Evolutionary conservation across 495 filamentous ascomycete species (phyloP).

Genomic region (Penicillium antarcticum): DNA sequence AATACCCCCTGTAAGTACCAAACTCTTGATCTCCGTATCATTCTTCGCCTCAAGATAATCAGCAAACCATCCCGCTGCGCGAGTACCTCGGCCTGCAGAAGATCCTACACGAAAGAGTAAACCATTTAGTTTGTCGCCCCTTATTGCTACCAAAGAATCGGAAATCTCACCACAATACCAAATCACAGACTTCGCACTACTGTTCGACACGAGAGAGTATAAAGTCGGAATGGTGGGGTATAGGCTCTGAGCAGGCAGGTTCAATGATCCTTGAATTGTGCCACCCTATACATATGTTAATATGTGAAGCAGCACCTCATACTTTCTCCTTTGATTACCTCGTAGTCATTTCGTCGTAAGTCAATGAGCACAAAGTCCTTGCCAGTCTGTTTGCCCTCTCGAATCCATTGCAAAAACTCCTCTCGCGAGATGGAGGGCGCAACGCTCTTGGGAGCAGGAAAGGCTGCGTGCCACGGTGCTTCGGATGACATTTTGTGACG

Average conservation of each 20-base stretch:
- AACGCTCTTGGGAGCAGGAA: conserved; percentile 31
- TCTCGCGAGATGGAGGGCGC: conserved; percentile 33
- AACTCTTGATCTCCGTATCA: conserved; percentile 49
- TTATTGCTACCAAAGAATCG: background rate
- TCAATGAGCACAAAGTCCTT: conserved; percentile 61
- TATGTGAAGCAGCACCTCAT: too few species aligned
- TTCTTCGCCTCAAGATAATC: conserved; percentile 52
- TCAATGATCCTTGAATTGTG: conserved; percentile 64
- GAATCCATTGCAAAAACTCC: conserved; percentile 38
- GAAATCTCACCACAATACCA: conserved; percentile 64
- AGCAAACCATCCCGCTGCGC: conserved; percentile 64
- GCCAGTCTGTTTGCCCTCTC: conserved; percentile 33
- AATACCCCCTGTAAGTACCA: conserved; percentile 58
- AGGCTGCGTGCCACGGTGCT: conserved; percentile 45
- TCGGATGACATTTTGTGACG: conserved; percentile 1
- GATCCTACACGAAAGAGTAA: conserved; percentile 50
- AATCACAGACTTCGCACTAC: conserved; percentile 50
- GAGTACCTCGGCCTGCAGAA: conserved; percentile 57
- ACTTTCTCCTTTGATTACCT: conserved; percentile 35
- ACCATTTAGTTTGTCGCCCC: background rate
- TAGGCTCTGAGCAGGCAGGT: conserved; percentile 67
- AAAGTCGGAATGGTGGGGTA: conserved; percentile 55
- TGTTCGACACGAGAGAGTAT: conserved; percentile 50
- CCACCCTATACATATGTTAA: conserved; percentile 52
- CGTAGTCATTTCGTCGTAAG: conserved; percentile 58